Percentiles rank a stretch among this genome's conserved stretches.
phyloP scores from a whole-genome alignment of 2,329 filamentous ascomycete species.

The Lanzia echinophila region DNA sequence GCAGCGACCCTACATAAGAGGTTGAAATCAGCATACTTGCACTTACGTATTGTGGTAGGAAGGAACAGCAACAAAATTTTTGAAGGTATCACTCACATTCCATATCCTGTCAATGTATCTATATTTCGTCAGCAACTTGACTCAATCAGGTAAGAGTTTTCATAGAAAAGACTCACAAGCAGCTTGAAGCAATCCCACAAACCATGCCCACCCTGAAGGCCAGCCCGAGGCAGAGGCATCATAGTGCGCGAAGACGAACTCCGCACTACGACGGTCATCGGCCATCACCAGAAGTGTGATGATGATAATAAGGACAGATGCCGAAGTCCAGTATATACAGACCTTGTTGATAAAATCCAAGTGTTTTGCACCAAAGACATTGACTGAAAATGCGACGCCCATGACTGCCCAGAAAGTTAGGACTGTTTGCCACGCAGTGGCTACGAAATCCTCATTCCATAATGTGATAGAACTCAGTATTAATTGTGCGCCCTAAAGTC shows the following conservation, averaged over 20 bases:
- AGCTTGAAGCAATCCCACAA: constrained; percentile 62
- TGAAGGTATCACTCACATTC: neutral
- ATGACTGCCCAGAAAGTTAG: constrained; percentile 68
- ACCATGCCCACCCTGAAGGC: constrained; percentile 65
- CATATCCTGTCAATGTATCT: constrained; percentile 37
- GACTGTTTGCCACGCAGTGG: constrained; percentile 63
- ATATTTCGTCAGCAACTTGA: constrained; percentile 23
- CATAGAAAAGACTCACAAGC: constrained; percentile 19
- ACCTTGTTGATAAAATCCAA: constrained; percentile 65
- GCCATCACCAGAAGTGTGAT: constrained; percentile 52
- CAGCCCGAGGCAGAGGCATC: constrained; percentile 60
- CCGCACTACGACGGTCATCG: constrained; percentile 47
- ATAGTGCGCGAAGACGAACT: constrained; percentile 63
- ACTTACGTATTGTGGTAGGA: neutral
- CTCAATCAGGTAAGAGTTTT: neutral
- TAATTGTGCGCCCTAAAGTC: constrained; percentile 54
- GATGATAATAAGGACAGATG: constrained; percentile 62
- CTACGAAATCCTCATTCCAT: constrained; percentile 61
- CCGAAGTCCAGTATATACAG: constrained; percentile 66
- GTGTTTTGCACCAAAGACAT: constrained; percentile 54
- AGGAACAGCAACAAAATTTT: neutral
- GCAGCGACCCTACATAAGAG: constrained; percentile 63
- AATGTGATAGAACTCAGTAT: constrained; percentile 62
- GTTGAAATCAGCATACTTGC: constrained; percentile 42
- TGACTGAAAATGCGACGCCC: constrained; percentile 55